Conservation (phyloP, 805 yeast species). For the Ogataea henricii region DNA sequence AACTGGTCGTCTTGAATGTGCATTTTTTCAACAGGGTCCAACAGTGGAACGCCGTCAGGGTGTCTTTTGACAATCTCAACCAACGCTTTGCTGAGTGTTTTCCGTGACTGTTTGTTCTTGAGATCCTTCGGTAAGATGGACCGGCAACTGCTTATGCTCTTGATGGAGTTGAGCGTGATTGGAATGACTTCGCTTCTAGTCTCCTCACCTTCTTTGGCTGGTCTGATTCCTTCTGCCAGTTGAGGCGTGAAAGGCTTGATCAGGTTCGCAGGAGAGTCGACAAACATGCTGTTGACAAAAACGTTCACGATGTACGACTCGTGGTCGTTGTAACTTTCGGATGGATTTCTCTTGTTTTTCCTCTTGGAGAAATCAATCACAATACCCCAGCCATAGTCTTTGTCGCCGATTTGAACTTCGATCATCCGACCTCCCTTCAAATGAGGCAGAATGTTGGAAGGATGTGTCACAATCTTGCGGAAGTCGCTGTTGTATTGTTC, state of each 20-base stretch:
- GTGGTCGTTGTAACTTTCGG: constrained; percentile 71
- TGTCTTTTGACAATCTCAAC: constrained; percentile 80
- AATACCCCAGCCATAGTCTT: constrained; percentile 96
- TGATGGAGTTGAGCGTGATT: constrained; percentile 76
- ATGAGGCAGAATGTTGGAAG: constrained; percentile 80
- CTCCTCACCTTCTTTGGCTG: constrained; percentile 72
- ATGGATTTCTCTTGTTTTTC: constrained; percentile 52
- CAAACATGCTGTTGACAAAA: constrained; percentile 72
- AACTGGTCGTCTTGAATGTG: constrained; percentile 76
- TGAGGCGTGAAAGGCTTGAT: constrained; percentile 75
- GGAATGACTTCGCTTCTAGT: constrained; percentile 79
- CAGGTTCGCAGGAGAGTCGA: constrained; percentile 81
- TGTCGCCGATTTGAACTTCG: constrained; percentile 58
- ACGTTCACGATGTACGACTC: constrained; percentile 89
- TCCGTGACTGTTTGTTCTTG: constrained; percentile 58
- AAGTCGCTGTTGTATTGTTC: constrained; percentile 72
- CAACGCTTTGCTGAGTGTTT: constrained; percentile 67
- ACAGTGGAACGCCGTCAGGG: constrained; percentile 86
- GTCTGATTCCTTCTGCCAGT: constrained; percentile 88
- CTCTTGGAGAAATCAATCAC: constrained; percentile 79
- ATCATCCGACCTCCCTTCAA: constrained; percentile 87
- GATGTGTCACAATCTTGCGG: constrained; percentile 84
- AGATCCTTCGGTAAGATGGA: constrained; percentile 77
- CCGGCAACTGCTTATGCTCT: constrained; percentile 75
- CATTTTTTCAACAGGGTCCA: constrained; percentile 93